A percentile compares a stretch with the other conserved stretches of the same genome.
Evolutionary conservation across 2,329 filamentous ascomycete species (phyloP).

Genomic region (Sporothrix protearum): DNA sequence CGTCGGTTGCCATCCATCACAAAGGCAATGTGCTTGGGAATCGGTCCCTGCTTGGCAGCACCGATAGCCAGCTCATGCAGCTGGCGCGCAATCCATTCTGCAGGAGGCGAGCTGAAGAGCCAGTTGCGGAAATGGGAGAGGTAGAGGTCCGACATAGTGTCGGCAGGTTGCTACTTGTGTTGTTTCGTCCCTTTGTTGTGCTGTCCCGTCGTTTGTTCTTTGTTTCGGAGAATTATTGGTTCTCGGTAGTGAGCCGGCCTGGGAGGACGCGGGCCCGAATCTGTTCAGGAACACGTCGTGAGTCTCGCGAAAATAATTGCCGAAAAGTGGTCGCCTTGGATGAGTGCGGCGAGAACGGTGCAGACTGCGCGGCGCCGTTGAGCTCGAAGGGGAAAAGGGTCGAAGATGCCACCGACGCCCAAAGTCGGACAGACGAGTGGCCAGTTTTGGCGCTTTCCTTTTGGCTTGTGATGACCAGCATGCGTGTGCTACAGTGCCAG

Average conservation of each 20-base stretch:
- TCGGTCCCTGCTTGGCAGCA: slow-evolving; percentile 81
- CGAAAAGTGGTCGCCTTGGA: background rate
- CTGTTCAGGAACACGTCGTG: background rate
- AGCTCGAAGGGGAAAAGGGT: background rate
- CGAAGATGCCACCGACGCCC: slow-evolving; percentile 5
- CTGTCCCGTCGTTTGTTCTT: background rate
- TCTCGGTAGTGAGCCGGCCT: background rate
- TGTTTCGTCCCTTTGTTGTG: background rate
- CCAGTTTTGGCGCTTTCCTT: slow-evolving; percentile 20
- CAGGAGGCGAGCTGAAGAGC: slow-evolving; percentile 82
- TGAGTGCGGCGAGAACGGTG: background rate
- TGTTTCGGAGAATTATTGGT: background rate
- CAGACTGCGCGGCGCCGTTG: background rate
- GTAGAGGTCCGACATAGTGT: slow-evolving; percentile 53
- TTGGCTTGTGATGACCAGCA: slow-evolving; percentile 22
- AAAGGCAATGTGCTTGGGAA: slow-evolving; percentile 96
- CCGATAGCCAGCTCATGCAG: slow-evolving; percentile 83
- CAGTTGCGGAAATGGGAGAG: slow-evolving; percentile 56
- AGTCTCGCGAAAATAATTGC: background rate
- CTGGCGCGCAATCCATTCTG: slow-evolving; percentile 80
- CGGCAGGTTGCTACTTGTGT: background rate
- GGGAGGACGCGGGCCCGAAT: background rate
- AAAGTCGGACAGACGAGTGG: slow-evolving; percentile 16
- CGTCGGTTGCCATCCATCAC: slow-evolving; percentile 98
- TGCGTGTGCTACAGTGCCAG: background rate